phyloP scores from a whole-genome alignment of 2,329 filamentous ascomycete species.

The Thielaviopsis euricoi region DNA sequence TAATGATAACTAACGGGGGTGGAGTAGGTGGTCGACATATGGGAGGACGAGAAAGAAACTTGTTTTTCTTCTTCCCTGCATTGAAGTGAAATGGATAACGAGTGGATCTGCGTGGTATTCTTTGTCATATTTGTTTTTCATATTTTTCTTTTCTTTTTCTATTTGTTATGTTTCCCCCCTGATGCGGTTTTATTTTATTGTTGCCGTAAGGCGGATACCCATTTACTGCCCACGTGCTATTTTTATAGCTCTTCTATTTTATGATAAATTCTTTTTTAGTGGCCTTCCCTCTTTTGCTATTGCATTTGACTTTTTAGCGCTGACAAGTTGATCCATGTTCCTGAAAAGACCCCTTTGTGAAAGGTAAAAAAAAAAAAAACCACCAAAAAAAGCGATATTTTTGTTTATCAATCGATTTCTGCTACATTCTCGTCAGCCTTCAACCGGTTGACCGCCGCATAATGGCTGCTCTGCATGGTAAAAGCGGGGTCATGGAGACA shows the following conservation, averaged over 20 bases:
- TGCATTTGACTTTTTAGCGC: not conserved
- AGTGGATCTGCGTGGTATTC: not conserved
- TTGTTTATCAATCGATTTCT: not conserved
- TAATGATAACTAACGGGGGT: not conserved
- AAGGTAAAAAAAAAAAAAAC: not conserved
- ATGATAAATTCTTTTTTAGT: not conserved
- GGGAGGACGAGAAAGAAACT: not conserved
- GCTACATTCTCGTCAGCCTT: not conserved
- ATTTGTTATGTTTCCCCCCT: too few species aligned
- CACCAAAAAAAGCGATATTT: not conserved
- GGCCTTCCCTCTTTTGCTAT: not conserved
- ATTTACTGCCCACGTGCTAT: not conserved
- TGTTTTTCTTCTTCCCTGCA: not conserved
- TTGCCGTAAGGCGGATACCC: not conserved
- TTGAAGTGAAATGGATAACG: not conserved
- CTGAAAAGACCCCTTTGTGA: not conserved
- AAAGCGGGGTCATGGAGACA: not conserved
- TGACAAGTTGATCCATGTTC: not conserved
- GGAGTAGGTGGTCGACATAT: not conserved
- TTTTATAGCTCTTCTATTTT: not conserved
- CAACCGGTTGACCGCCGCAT: not conserved
- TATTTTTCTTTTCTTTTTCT: not conserved
- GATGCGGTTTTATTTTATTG: too few species aligned
- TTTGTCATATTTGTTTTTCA: not conserved
- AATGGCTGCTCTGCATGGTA: not conserved